Base-by-base conservation (phyloP, 495 filamentous ascomycete species). In the Daldinia vernicosa region DNA sequence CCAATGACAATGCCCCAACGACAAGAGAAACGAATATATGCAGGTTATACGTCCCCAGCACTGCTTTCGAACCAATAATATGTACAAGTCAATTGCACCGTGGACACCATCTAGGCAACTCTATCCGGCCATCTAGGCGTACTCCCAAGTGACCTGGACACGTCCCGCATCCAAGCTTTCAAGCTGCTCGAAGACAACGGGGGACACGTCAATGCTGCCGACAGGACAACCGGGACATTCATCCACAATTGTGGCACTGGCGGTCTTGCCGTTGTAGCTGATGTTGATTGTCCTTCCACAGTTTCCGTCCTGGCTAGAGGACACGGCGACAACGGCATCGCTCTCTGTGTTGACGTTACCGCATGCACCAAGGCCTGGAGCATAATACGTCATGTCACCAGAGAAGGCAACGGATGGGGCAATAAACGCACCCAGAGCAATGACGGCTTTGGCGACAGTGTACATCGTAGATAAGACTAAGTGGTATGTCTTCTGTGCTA, bases 161-260 rank as follows among this genome's bases (percentile, higher is more conserved):
- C 82, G 77, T 35, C 82, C 83, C 32, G 33, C 68, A 24, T 43
- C 66, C 6, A 77, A 71, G 30, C 66, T 33, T 11, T 72, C 78
- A 15, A 88, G 73, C 24, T 80, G 67, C 9, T 66, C 1, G 71
- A 87, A 88, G 30, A 82, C 79, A 45, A 73, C 67, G 40, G 83
- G 76, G 28, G 84, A 83, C 26, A 83, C 82, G 66, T 87, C 85
- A 35, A 88, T 81, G 57, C 76, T 63, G 58, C 69, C 69, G 4
- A 19, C 63, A 11, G 51, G 64, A 72, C 92, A 94, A 69, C 90
- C 90, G 77, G 87, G 85, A 83, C 92, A 95, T 79, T 91, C 91
- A 84, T 95, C 92, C 22, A 87, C 87, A 32, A 93, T 85, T 19
- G 66, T 85, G 35, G 86, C 91, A 5, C 67, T 82, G 54, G 70